These are phyloP conservation scores for Cardamine resedifolia DNA, from an alignment of 345 rosid genomes.

Conservation along the genomic window DNA sequence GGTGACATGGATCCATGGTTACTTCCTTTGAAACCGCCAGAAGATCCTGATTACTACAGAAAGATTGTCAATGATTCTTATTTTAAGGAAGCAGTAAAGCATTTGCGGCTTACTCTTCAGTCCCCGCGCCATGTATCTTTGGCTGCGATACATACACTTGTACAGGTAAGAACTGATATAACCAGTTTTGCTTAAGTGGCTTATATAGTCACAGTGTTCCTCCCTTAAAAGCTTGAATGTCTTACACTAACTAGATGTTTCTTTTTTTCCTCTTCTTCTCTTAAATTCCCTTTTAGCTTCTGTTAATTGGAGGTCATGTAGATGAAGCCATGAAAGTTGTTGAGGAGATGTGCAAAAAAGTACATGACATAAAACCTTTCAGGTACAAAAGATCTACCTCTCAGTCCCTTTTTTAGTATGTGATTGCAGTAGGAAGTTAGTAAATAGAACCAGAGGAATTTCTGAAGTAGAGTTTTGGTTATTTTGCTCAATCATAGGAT, in stretches of 20 bases:
- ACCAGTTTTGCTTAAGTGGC: not conserved
- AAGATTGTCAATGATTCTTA: conserved; percentile 41
- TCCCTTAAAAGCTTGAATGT: not conserved
- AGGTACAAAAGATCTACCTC: conserved; percentile 47
- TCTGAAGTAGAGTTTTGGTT: conserved; percentile 1
- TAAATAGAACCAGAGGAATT: not conserved
- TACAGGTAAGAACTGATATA: conserved; percentile 53
- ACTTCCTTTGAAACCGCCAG: conserved; percentile 60
- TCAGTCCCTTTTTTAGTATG: not conserved
- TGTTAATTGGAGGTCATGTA: conserved; percentile 66
- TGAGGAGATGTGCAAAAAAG: conserved; percentile 49
- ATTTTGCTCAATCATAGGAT: conserved; percentile 47
- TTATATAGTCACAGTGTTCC: not conserved
- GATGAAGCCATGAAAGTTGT: conserved; percentile 61
- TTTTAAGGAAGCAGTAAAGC: conserved; percentile 62
- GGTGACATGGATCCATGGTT: conserved; percentile 70
- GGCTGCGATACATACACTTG: conserved; percentile 71
- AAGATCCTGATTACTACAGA: conserved; percentile 43
- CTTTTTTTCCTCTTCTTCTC: not conserved
- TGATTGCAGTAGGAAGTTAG: not conserved
- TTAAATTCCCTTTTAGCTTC: conserved; percentile 45
- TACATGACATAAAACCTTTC: conserved; percentile 48
- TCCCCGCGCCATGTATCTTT: conserved; percentile 41
- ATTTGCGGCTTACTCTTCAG: conserved; percentile 51
- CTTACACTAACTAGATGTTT: conserved; percentile 3